Percentiles rank a stretch among this genome's conserved stretches.
Evolutionary conservation across 768 basidiomycete species (phyloP).

Genomic region (Psilocybe tampanensis): DNA sequence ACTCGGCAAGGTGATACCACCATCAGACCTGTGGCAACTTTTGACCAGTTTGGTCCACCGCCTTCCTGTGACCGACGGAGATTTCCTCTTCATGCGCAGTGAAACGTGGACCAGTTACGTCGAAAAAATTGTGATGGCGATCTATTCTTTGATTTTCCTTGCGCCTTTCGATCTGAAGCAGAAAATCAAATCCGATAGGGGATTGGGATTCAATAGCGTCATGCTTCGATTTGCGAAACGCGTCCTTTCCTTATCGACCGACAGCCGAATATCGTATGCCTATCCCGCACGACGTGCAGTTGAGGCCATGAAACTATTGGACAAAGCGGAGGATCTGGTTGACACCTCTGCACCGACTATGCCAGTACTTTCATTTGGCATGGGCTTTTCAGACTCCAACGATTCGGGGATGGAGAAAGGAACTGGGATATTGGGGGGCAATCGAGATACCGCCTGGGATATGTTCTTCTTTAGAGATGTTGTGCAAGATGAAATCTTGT

Average conservation of each 20-base stretch:
- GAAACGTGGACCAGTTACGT: slow-evolving; percentile 78
- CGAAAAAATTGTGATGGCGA: slow-evolving; percentile 77
- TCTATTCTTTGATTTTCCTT: slow-evolving; percentile 87
- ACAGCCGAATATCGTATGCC: slow-evolving; percentile 53
- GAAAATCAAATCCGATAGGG: slow-evolving; percentile 64
- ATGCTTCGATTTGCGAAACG: slow-evolving; percentile 74
- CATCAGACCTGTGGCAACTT: slow-evolving; percentile 56
- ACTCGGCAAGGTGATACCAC: slow-evolving; percentile 62
- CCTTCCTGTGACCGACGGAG: slow-evolving; percentile 77
- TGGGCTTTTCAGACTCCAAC: slow-evolving; percentile 79
- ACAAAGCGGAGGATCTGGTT: slow-evolving; percentile 74
- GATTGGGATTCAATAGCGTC: slow-evolving; percentile 67
- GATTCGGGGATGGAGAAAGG: slow-evolving; percentile 70
- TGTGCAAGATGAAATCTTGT: slow-evolving; percentile 63
- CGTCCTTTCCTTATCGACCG: slow-evolving; percentile 53
- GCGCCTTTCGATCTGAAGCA: slow-evolving; percentile 76
- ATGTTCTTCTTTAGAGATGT: slow-evolving; percentile 72
- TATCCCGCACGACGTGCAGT: slow-evolving; percentile 66
- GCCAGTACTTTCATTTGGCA: slow-evolving; percentile 77
- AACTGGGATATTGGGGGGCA: slow-evolving; percentile 72
- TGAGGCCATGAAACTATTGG: slow-evolving; percentile 78
- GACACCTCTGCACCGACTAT: slow-evolving; percentile 62
- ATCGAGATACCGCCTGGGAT: slow-evolving; percentile 72
- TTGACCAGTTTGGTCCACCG: slow-evolving; percentile 78
- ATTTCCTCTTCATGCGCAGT: slow-evolving; percentile 62